These are phyloP conservation scores for Myxozyma kluyveri DNA, from an alignment of 805 yeast species.

Conservation along the genomic window DNA sequence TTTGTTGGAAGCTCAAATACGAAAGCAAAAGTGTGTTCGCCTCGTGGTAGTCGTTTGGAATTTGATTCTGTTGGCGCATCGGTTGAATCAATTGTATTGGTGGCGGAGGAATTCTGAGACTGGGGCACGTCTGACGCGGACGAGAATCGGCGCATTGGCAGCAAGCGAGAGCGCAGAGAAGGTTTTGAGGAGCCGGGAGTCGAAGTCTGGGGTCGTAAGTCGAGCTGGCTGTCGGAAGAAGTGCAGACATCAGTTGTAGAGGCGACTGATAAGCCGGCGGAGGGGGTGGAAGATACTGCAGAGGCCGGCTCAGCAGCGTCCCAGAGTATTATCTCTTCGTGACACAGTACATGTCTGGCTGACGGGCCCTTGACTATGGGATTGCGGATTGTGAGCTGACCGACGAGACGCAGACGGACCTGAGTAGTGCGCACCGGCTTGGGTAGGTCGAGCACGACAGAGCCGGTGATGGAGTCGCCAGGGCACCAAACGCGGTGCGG, in stretches of 20 bases:
- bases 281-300: neutral
- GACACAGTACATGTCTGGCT: constrained; percentile 34
- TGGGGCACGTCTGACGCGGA: neutral
- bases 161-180: neutral
- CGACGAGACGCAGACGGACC: constrained; percentile 34
- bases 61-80: neutral
- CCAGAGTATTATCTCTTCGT: constrained; percentile 35
- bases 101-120: neutral
- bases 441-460: constrained; percentile 36
- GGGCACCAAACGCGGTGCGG: constrained; percentile 80
- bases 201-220: no score
- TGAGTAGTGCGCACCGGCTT: constrained; percentile 30
- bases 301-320: constrained; percentile 8
- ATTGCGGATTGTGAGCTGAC: constrained; percentile 35
- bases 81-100: constrained; percentile 1
- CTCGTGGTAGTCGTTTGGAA: constrained; percentile 38
- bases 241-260: constrained; percentile 4
- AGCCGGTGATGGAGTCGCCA: constrained; percentile 59
- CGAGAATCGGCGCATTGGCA: no score
- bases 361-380: constrained; percentile 36
- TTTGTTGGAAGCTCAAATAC: constrained; percentile 74
- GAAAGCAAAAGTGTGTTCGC: constrained; percentile 87
- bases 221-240: neutral
- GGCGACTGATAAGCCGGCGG: neutral
- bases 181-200: neutral